These are phyloP conservation scores for Chlorella vulgaris DNA, from an alignment of 139 green algal genomes.

Conservation along the genomic window DNA sequence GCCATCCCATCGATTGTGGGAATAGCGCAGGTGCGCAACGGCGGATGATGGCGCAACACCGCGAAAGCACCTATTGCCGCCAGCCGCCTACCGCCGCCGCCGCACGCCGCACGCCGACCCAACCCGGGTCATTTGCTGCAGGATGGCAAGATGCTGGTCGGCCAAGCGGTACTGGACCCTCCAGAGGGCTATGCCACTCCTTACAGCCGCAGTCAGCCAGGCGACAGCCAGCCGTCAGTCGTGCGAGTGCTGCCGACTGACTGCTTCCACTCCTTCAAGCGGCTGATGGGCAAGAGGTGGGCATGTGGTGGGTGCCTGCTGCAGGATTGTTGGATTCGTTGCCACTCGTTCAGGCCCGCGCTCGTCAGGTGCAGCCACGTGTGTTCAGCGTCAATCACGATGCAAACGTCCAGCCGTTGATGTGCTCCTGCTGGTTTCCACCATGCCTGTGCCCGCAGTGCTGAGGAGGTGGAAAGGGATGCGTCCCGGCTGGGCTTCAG, in stretches of 20 bases:
- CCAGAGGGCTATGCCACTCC: background rate
- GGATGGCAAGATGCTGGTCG: conserved; percentile 54
- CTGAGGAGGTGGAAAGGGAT: background rate
- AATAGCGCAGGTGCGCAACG: conserved; percentile 35
- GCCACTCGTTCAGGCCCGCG: no score
- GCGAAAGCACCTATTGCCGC: no score
- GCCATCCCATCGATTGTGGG: conserved; percentile 57
- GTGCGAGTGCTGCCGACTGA: conserved; percentile 37
- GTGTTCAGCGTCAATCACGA: no score
- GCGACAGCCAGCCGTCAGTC: background rate
- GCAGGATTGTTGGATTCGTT: background rate
- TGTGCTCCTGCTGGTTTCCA: background rate
- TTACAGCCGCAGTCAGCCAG: background rate
- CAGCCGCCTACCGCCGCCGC: no score
- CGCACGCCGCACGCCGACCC: no score
- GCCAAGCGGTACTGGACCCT: conserved; percentile 43
- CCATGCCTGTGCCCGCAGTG: no score
- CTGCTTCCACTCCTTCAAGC: conserved; percentile 77
- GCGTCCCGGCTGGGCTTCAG: conserved; percentile 32
- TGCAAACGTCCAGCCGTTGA: no score
- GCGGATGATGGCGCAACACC: background rate
- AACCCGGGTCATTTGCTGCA: no score
- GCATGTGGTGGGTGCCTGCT: background rate
- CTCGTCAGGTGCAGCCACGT: no score
- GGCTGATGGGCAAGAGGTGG: conserved; percentile 67